Conservation (phyloP, 345 rosid genomes). For the Populus alba region DNA sequence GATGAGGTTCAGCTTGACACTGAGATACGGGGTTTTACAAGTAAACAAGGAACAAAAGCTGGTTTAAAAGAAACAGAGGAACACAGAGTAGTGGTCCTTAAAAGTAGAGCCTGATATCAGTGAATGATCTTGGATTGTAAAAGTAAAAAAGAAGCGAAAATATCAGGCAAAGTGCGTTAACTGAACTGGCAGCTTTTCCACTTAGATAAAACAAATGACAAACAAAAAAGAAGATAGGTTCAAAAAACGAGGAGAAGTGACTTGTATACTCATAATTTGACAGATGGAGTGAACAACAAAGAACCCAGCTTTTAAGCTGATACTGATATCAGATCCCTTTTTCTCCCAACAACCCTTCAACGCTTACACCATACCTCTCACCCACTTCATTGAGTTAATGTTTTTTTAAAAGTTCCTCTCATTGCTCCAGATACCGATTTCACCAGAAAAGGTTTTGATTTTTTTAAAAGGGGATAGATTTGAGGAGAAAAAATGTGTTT, state of each 20-base stretch:
- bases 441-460: background rate
- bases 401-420: background rate
- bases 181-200: background rate
- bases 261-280: background rate
- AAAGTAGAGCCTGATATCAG: background rate
- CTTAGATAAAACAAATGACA: background rate
- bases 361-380: slow-evolving; percentile 1
- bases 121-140: background rate
- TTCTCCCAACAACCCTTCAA: slow-evolving; percentile 29
- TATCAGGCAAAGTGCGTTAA: background rate
- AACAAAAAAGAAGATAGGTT: background rate
- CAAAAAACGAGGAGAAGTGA: background rate
- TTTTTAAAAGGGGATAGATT: background rate
- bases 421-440: background rate
- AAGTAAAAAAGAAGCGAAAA: background rate
- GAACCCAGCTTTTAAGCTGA: background rate
- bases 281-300: background rate
- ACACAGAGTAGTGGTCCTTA: background rate
- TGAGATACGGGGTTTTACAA: background rate
- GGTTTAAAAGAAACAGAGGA: background rate
- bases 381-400: background rate
- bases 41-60: background rate
- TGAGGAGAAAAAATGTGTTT: background rate
- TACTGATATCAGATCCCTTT: background rate
- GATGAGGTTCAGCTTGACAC: background rate